Evolutionary conservation across 176 grass and related monocot species (phyloP).

Genomic region (Cocos nucifera): DNA sequence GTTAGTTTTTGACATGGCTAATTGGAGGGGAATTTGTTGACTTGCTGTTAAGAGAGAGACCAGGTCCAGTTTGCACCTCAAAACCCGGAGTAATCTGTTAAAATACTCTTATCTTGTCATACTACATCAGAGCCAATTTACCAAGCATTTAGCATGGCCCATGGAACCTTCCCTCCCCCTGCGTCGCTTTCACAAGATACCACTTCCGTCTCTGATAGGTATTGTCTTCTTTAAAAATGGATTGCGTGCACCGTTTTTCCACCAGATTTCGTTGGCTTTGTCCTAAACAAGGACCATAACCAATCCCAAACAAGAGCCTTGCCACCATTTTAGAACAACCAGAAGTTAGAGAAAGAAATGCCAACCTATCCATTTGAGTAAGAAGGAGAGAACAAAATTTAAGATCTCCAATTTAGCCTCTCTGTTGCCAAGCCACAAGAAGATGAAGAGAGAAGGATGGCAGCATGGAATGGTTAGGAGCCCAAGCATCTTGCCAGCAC

Average conservation of each 20-base stretch:
- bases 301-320: neutral
- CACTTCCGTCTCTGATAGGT: constrained; percentile 11
- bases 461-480: constrained; percentile 52
- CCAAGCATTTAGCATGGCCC: neutral
- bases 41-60: too few relatives aligned
- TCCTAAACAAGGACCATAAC: constrained; percentile 11
- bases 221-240: neutral
- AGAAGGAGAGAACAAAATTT: too few relatives aligned
- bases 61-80: too few relatives aligned
- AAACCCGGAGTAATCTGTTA: too few relatives aligned
- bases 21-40: too few relatives aligned
- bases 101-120: too few relatives aligned
- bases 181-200: constrained; percentile 28
- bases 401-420: neutral
- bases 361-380: too few relatives aligned
- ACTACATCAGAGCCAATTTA: too few relatives aligned
- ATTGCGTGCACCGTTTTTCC: constrained; percentile 30
- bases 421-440: neutral
- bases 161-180: constrained; percentile 8
- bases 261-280: constrained; percentile 10
- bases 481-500: constrained; percentile 20
- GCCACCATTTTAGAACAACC: constrained; percentile 4
- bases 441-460: constrained; percentile 83
- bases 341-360: neutral
- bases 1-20: too few relatives aligned